Evolutionary conservation across 75 land plant genomes (phyloP).

Genomic region (Ceratopteris richardii): DNA sequence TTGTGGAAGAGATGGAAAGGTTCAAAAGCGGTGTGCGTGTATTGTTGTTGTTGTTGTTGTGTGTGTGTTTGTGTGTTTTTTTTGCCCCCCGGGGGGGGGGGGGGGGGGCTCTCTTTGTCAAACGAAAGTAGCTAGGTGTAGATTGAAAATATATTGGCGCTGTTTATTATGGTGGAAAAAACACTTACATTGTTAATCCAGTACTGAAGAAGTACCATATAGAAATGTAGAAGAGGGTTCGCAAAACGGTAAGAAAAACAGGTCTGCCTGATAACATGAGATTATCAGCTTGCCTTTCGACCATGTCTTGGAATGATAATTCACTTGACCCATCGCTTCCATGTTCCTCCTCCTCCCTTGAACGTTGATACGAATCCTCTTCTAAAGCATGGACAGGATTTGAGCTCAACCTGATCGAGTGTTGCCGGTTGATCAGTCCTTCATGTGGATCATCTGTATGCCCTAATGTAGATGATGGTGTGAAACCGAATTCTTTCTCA

Average conservation of each 20-base stretch:
- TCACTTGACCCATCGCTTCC: conserved; percentile 1
- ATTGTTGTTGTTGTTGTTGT: too few species aligned
- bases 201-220: conserved; percentile 93
- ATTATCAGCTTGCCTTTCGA: neutral
- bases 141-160: too few species aligned
- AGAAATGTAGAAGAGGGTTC: conserved; percentile 53
- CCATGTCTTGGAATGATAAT: conserved; percentile 2
- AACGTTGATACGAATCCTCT: neutral
- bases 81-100: too few species aligned
- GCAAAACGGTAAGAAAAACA: conserved; percentile 18
- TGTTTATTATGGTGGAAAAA: too few species aligned
- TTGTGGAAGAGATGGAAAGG: too few species aligned
- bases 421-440: neutral
- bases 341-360: neutral
- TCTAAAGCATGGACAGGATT: neutral
- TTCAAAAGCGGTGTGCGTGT: too few species aligned
- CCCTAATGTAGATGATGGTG: neutral
- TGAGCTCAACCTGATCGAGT: neutral
- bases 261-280: neutral
- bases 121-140: too few species aligned
- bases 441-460: too few species aligned
- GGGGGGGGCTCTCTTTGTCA: too few species aligned
- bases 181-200: conserved; percentile 61
- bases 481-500: conserved; percentile 4
- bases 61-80: too few species aligned